phyloP scores from a whole-genome alignment of 2,329 filamentous ascomycete genomes.

The Nigrospora oryzae region DNA sequence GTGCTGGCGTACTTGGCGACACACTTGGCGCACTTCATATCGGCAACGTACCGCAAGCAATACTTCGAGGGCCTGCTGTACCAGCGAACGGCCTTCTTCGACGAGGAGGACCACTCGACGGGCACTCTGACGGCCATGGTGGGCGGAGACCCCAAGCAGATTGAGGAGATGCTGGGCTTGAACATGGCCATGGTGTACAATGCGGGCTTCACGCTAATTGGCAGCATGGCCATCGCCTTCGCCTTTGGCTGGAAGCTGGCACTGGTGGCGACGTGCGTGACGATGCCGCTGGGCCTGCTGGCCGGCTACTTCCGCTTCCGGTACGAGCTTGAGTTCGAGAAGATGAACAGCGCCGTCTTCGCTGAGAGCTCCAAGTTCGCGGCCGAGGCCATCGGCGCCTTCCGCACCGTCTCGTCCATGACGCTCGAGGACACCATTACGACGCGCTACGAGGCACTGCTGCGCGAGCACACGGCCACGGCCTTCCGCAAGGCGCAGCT shows the following conservation, averaged over 20 bases:
- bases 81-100: slow-evolving; percentile 53
- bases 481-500: slow-evolving; percentile 55
- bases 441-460: slow-evolving; percentile 49
- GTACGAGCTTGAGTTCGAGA: slow-evolving; percentile 59
- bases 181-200: slow-evolving; percentile 42
- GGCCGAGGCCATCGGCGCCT: slow-evolving; percentile 64
- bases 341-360: slow-evolving; percentile 61
- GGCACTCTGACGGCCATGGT: slow-evolving; percentile 51
- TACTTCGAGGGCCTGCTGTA: slow-evolving; percentile 53
- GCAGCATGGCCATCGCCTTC: slow-evolving; percentile 59
- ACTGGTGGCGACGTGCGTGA: slow-evolving; percentile 56
- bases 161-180: slow-evolving; percentile 54
- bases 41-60: slow-evolving; percentile 47
- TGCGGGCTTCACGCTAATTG: slow-evolving; percentile 52
- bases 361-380: slow-evolving; percentile 66
- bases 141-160: slow-evolving; percentile 46
- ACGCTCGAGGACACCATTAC: slow-evolving; percentile 62
- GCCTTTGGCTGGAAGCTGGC: slow-evolving; percentile 71
- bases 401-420: slow-evolving; percentile 62
- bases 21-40: slow-evolving; percentile 36
- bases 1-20: slow-evolving; percentile 34
- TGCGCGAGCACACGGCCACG: slow-evolving; percentile 47
- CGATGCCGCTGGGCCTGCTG: slow-evolving; percentile 38
- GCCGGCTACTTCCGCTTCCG: slow-evolving; percentile 43
- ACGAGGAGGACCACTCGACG: slow-evolving; percentile 49